A percentile compares a stretch with the other conserved stretches of the same genome.
Conservation (phyloP, 495 filamentous ascomycete genomes). For the Hypoxylon crocopeplum region DNA sequence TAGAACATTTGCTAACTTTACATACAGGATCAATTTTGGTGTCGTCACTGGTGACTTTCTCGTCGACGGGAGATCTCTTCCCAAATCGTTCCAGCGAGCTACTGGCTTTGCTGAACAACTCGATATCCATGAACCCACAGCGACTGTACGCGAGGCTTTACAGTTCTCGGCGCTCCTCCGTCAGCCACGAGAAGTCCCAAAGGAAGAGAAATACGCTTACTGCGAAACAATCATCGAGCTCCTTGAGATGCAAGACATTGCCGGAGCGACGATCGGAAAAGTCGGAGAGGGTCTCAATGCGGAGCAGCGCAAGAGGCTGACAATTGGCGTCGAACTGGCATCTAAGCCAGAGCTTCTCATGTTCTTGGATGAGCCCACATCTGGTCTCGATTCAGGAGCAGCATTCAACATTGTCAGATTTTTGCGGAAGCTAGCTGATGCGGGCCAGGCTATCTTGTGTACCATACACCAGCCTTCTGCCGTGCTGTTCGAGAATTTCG, state of each 20-base stretch:
- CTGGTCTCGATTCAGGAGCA: slow-evolving; percentile 68
- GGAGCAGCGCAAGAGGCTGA: slow-evolving; percentile 77
- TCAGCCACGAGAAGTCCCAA: slow-evolving; percentile 66
- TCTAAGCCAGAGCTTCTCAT: slow-evolving; percentile 76
- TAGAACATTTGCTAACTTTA: slow-evolving; percentile 33
- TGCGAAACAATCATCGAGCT: slow-evolving; percentile 81
- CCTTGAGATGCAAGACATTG: slow-evolving; percentile 76
- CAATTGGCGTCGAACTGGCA: slow-evolving; percentile 80
- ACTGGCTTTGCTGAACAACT: slow-evolving; percentile 91
- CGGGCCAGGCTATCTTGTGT: slow-evolving; percentile 72
- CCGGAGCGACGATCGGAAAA: slow-evolving; percentile 76
- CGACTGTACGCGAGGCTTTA: slow-evolving; percentile 76
- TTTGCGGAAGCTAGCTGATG: slow-evolving; percentile 68
- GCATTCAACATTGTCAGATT: slow-evolving; percentile 71
- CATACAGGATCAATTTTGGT: slow-evolving; percentile 28
- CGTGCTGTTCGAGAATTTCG: slow-evolving; percentile 74
- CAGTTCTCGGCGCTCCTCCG: slow-evolving; percentile 74
- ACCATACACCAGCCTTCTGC: slow-evolving; percentile 82
- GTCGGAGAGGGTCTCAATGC: slow-evolving; percentile 81
- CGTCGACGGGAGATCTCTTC: slow-evolving; percentile 69
- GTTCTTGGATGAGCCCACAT: slow-evolving; percentile 79
- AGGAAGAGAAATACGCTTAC: slow-evolving; percentile 71
- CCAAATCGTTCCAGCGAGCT: slow-evolving; percentile 77
- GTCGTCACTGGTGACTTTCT: slow-evolving; percentile 66
- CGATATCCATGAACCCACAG: slow-evolving; percentile 78